A percentile compares a stretch with the other conserved stretches of the same genome.
phyloP scores from a whole-genome alignment of 768 basidiomycete species.

The Tulasnella sp. region DNA sequence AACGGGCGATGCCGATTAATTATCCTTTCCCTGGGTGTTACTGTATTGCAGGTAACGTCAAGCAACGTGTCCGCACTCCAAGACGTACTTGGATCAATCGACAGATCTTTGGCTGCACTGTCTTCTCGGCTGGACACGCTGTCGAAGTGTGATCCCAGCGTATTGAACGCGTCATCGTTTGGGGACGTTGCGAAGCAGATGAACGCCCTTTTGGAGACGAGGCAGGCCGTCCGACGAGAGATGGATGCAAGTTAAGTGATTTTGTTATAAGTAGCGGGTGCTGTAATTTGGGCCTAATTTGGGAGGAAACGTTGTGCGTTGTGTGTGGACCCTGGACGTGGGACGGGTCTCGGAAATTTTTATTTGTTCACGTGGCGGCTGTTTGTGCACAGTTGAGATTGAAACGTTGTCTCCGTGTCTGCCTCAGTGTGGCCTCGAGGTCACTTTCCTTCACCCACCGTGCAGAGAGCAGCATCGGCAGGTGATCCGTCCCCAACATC shows the following conservation, averaged over 20 bases:
- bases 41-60: background rate
- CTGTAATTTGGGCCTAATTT: slow-evolving; percentile 1
- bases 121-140: slow-evolving; percentile 17
- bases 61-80: slow-evolving; percentile 1
- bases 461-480: background rate
- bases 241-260: background rate
- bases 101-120: slow-evolving; percentile 19
- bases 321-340: slow-evolving; percentile 5
- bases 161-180: slow-evolving; percentile 11
- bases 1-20: background rate
- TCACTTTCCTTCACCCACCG: background rate
- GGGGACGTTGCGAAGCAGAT: slow-evolving; percentile 24
- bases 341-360: slow-evolving; percentile 2
- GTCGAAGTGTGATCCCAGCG: background rate
- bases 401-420: slow-evolving; percentile 18
- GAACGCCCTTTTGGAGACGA: slow-evolving; percentile 1
- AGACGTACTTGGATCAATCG: slow-evolving; percentile 18
- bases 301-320: slow-evolving; percentile 11
- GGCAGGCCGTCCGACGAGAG: slow-evolving; percentile 16
- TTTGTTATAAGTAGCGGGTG: background rate
- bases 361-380: background rate
- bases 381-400: background rate
- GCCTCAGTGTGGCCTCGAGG: slow-evolving; percentile 16
- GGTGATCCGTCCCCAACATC: slow-evolving; percentile 13
- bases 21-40: background rate